Conservation (phyloP, 495 filamentous ascomycete genomes). For the Neurospora tetraspora region DNA sequence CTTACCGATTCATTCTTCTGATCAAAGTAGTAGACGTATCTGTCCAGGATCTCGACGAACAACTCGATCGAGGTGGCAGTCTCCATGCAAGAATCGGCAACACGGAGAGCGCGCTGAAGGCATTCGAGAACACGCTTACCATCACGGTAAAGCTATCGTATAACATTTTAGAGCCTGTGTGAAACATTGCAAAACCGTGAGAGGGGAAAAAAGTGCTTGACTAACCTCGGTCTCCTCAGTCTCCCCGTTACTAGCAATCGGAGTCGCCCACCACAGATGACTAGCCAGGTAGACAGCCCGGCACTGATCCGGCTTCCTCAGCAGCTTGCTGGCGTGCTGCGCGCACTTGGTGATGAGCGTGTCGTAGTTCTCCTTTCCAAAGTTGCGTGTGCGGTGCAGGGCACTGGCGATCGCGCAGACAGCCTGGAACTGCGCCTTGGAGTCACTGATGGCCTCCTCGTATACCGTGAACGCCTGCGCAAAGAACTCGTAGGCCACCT, state of each 20-base stretch:
- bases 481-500: conserved; percentile 96
- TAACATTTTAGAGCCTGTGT: conserved; percentile 8
- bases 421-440: conserved; percentile 92
- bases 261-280: conserved; percentile 96
- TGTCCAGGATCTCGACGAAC: conserved; percentile 95
- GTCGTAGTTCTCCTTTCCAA: conserved; percentile 94
- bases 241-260: conserved; percentile 70
- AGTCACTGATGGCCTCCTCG: conserved; percentile 91
- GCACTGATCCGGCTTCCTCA: conserved; percentile 98
- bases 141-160: conserved; percentile 75
- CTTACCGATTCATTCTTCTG: conserved; percentile 94
- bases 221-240: conserved; percentile 76
- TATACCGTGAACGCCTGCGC: conserved; percentile 98
- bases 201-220: too few relatives aligned
- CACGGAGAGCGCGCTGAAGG: conserved; percentile 85
- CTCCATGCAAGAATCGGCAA: conserved; percentile 98
- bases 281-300: conserved; percentile 91
- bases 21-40: conserved; percentile 99
- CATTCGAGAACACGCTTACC: conserved; percentile 96
- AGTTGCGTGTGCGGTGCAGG: conserved; percentile 74
- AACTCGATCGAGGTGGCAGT: conserved; percentile 95
- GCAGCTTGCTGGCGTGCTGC: conserved; percentile 88
- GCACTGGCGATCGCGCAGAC: conserved; percentile 90
- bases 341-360: conserved; percentile 97
- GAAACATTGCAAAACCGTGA: neutral